Evolutionary conservation across 441 rosid species (phyloP).

Genomic region (Lepidium campestre): DNA sequence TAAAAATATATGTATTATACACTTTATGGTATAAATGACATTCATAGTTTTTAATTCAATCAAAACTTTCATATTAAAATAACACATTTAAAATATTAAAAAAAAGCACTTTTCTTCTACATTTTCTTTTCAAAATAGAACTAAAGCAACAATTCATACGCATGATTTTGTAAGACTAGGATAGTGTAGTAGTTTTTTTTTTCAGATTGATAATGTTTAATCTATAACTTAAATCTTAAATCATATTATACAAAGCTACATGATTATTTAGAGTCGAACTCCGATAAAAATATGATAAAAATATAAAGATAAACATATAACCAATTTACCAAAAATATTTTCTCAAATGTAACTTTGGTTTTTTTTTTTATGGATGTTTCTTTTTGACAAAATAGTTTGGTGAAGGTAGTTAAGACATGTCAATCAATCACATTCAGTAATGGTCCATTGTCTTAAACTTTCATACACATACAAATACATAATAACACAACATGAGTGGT

Average conservation of each 20-base stretch:
- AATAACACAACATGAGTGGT: neutral
- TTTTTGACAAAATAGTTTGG: constrained; percentile 18
- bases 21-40: constrained; percentile 8
- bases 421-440: constrained; percentile 16
- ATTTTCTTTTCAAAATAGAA: neutral
- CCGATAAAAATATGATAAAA: no score
- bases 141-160: neutral
- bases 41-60: neutral
- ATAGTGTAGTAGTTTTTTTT: no score
- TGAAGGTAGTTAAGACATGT: constrained; percentile 11
- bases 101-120: neutral
- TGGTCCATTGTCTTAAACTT: constrained; percentile 16
- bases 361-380: no score
- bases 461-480: constrained; percentile 4
- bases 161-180: neutral
- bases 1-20: neutral
- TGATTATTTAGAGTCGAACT: no score
- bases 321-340: no score
- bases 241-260: no score
- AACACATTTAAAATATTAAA: neutral
- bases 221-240: no score
- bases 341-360: no score
- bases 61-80: neutral
- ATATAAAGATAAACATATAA: no score
- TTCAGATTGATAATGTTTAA: no score